Evolutionary conservation across 2,329 filamentous ascomycete species (phyloP).

Genomic region (Colletotrichum euphorbiae): DNA sequence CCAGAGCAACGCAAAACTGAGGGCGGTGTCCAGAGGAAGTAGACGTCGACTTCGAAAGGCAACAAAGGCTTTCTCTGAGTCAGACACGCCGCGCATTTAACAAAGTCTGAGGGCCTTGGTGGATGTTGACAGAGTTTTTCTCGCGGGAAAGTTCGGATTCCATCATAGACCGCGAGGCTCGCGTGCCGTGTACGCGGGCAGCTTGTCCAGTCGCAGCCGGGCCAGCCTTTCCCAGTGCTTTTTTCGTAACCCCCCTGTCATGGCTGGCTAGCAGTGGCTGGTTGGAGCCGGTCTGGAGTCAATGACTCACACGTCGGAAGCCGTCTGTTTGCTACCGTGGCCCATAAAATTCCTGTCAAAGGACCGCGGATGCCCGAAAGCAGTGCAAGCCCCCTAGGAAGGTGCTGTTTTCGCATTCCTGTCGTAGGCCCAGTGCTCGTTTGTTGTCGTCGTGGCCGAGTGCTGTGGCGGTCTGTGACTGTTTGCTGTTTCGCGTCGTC

Average conservation of each 20-base stretch:
- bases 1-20: conserved; percentile 16
- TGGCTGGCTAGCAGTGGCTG: conserved; percentile 28
- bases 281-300: conserved; percentile 33
- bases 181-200: conserved; percentile 31
- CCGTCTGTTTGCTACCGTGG: conserved; percentile 33
- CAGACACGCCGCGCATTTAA: not conserved
- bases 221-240: conserved; percentile 31
- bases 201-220: not conserved
- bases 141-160: conserved; percentile 26
- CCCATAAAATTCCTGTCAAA: conserved; percentile 34
- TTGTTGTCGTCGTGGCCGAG: conserved; percentile 11
- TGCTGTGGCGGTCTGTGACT: not conserved
- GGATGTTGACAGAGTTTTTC: conserved; percentile 35
- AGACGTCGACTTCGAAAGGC: not conserved
- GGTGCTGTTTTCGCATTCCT: conserved; percentile 32
- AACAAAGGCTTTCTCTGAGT: no score
- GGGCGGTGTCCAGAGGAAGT: not conserved
- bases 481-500: conserved; percentile 31
- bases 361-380: conserved; percentile 34
- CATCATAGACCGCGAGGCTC: conserved; percentile 35
- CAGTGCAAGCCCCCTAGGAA: conserved; percentile 27
- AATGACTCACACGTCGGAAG: conserved; percentile 41
- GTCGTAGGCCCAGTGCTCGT: not conserved
- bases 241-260: conserved; percentile 16
- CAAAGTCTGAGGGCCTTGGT: not conserved